Conservation (phyloP, 1,139 yeast genomes). For the Lodderomyces beijingensis region DNA sequence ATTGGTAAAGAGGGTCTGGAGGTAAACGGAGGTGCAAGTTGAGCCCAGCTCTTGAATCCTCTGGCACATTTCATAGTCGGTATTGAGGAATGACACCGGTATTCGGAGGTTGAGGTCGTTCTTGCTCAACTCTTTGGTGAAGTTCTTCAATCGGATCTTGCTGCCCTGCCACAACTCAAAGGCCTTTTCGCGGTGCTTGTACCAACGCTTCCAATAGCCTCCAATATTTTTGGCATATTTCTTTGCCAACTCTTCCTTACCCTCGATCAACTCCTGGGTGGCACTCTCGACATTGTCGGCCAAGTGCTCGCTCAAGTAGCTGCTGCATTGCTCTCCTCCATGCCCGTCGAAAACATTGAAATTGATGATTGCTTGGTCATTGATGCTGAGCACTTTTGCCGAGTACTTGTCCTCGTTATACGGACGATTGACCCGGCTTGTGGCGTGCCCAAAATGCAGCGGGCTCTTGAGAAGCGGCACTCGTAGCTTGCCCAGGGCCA, state of each 20-base stretch:
- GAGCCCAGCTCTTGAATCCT: slow-evolving; percentile 57
- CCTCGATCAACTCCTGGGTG: slow-evolving; percentile 19
- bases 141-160: slow-evolving; percentile 16
- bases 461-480: slow-evolving; percentile 67
- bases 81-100: slow-evolving; percentile 56
- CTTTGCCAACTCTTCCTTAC: slow-evolving; percentile 36
- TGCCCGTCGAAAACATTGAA: slow-evolving; percentile 89
- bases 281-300: slow-evolving; percentile 51
- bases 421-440: slow-evolving; percentile 71
- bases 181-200: slow-evolving; percentile 41
- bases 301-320: slow-evolving; percentile 51
- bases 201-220: slow-evolving; percentile 87
- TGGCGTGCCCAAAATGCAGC: slow-evolving; percentile 72
- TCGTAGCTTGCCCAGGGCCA: slow-evolving; percentile 25
- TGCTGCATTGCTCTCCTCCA: slow-evolving; percentile 78
- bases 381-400: slow-evolving; percentile 50
- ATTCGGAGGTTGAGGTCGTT: slow-evolving; percentile 59
- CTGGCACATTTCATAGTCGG: slow-evolving; percentile 48
- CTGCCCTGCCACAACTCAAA: slow-evolving; percentile 35
- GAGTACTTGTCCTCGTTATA: slow-evolving; percentile 78
- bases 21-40: slow-evolving; percentile 73
- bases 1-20: slow-evolving; percentile 50
- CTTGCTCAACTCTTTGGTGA: slow-evolving; percentile 11
- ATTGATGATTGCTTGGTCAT: slow-evolving; percentile 39
- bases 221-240: slow-evolving; percentile 61